Percentiles rank a stretch among this genome's conserved stretches.
Evolutionary conservation across 1,284 basidiomycete species (phyloP).

Genomic region (Ustilago crameri): DNA sequence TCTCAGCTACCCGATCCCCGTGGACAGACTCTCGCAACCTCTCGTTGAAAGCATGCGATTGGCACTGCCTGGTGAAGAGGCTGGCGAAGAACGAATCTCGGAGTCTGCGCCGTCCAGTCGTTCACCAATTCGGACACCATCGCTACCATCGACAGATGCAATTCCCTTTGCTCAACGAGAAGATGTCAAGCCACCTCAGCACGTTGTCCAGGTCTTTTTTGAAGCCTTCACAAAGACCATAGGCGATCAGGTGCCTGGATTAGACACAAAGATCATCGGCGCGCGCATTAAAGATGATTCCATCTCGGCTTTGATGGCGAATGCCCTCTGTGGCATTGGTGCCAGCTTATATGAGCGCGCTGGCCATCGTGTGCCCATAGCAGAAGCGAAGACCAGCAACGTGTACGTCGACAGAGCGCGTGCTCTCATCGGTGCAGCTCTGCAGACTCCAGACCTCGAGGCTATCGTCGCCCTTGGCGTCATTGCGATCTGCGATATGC

Average conservation of each 20-base stretch:
- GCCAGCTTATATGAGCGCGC: conserved; percentile 31
- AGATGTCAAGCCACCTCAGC: conserved; percentile 32
- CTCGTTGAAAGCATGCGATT: conserved; percentile 16
- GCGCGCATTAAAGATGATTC: conserved; percentile 24
- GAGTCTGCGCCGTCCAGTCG: background rate
- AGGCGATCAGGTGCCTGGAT: conserved; percentile 42
- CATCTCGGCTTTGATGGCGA: conserved; percentile 40
- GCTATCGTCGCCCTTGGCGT: conserved; percentile 36
- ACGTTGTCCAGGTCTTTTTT: conserved; percentile 26
- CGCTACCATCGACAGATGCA: conserved; percentile 3
- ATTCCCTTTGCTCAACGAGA: conserved; percentile 26
- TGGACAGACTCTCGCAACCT: conserved; percentile 33
- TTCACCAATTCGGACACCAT: conserved; percentile 10
- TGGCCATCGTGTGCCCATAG: conserved; percentile 5
- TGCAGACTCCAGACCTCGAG: conserved; percentile 33
- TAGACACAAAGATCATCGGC: conserved; percentile 26
- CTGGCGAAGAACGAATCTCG: background rate
- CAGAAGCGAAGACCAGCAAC: conserved; percentile 29
- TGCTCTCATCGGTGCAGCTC: conserved; percentile 29
- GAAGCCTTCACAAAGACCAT: conserved; percentile 21
- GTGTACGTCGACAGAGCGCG: conserved; percentile 28
- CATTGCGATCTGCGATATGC: conserved; percentile 37
- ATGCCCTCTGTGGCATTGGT: conserved; percentile 40
- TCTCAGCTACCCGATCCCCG: conserved; percentile 40
- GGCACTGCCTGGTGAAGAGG: conserved; percentile 3